phyloP scores from a whole-genome alignment of 1,139 yeast species.

The Candida sp. region DNA sequence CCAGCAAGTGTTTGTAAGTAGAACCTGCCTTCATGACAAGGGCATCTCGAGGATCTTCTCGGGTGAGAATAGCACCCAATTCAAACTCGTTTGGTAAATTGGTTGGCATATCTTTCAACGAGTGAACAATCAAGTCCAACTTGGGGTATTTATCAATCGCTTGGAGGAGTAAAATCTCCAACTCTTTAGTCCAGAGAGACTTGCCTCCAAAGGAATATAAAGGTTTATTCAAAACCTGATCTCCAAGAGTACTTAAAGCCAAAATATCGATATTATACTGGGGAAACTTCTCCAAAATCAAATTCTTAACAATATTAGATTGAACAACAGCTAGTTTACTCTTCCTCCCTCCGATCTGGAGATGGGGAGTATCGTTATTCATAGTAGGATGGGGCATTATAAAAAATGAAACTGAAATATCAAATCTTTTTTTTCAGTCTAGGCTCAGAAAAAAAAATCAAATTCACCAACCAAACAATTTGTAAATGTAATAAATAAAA shows the following conservation, averaged over 20 bases:
- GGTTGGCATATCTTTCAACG: conserved; percentile 95
- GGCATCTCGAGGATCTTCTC: conserved; percentile 94
- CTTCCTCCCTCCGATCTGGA: conserved; percentile 83
- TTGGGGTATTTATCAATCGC: conserved; percentile 61
- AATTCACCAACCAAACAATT: no score
- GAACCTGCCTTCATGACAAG: conserved; percentile 74
- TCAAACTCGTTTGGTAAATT: conserved; percentile 85
- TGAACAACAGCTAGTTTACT: conserved; percentile 86
- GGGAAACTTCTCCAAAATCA: conserved; percentile 60
- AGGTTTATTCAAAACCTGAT: conserved; percentile 80
- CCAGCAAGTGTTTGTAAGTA: conserved; percentile 58
- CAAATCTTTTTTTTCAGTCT: no score
- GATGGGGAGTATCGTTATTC: conserved; percentile 14
- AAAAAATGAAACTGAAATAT: no score
- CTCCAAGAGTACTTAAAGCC: conserved; percentile 86
- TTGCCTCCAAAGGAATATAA: conserved; percentile 95
- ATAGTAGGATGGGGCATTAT: conserved; percentile 12
- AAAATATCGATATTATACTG: conserved; percentile 60
- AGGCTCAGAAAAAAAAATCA: no score
- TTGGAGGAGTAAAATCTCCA: conserved; percentile 72
- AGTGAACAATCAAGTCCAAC: conserved; percentile 89
- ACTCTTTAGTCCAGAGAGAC: conserved; percentile 93
- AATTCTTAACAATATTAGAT: conserved; percentile 66
- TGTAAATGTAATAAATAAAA: no score
- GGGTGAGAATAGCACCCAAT: conserved; percentile 78